Evolutionary conservation across 2,329 filamentous ascomycete species (phyloP).

Genomic region (Chalara sp.): DNA sequence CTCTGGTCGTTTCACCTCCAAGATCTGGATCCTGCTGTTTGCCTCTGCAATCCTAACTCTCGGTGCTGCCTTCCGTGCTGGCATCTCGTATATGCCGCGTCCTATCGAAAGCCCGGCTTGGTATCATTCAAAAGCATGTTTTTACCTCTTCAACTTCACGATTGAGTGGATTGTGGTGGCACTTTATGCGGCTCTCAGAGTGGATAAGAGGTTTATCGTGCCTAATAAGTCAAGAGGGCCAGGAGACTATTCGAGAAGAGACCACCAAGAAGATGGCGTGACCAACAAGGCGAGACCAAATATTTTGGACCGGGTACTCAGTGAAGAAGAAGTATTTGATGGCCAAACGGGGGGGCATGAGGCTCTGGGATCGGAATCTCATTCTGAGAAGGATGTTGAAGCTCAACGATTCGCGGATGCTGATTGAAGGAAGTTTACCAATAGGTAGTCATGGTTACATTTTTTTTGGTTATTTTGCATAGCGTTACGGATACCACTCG

Average conservation of each 20-base stretch:
- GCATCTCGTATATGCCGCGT: constrained; percentile 44
- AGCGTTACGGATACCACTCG: too few species aligned
- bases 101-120: constrained; percentile 5
- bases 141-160: constrained; percentile 74
- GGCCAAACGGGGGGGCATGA: background rate
- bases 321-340: constrained; percentile 14
- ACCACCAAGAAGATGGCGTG: background rate
- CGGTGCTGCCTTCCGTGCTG: constrained; percentile 49
- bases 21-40: constrained; percentile 56
- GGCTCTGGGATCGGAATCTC: background rate
- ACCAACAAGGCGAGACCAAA: background rate
- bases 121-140: constrained; percentile 56
- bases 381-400: too few species aligned
- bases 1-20: constrained; percentile 55
- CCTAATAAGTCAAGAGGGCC: constrained; percentile 59
- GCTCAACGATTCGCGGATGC: too few species aligned
- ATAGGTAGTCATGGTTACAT: too few species aligned
- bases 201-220: constrained; percentile 70
- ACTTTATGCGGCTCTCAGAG: constrained; percentile 58
- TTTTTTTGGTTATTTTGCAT: too few species aligned
- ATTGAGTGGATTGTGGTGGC: constrained; percentile 65
- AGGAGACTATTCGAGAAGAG: constrained; percentile 30
- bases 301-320: constrained; percentile 6
- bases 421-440: too few species aligned
- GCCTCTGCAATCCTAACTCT: constrained; percentile 54